Evolutionary conservation across 352 stramenopile species (phyloP), one percentile per base, ranked within the genome.

Genomic region (Pythium phragmiticola): DNA sequence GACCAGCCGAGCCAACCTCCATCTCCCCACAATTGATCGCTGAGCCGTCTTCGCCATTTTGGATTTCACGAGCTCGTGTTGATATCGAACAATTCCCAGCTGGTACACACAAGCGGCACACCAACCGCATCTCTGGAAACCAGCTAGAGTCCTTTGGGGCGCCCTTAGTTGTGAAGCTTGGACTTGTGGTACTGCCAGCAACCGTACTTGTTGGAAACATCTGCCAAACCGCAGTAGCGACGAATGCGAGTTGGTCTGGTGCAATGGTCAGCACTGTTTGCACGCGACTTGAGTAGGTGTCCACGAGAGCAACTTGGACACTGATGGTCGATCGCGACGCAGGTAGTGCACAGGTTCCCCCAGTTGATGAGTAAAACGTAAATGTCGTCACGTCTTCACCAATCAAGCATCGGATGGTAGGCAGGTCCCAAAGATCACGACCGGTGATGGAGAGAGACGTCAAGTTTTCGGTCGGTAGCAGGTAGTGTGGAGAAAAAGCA

Each of bases 401-500:
- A 26, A 63, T 56, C 9, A 47, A 34, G 21, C 58, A 65, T 36
- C 49, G 48, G 41, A 65, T 19, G 17, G 1, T 53, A 1, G 26
- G 17, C 4, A 49, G 17, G 37, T 58, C 46, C 13, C 8, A n/a
- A 8, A 65, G 43, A 21, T 59, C 48, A 13, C 36, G 37, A 2
- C 58, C 58, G 34, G 36, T 37, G 14, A 65, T 57, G 21, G 37
- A 49, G 4, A 42, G 7, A 52, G 37, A 28, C 3, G 21, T 33
- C 14, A n/a, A 16, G 14, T 28, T 23, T 17, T 11, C 17, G 28
- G 14, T 56, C 2, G 49, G 33, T 6, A 43, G 17, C 2, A 52
- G 28, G 41, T 43, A 37, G 4, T 19, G 42, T 5, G 74, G 74
- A 8, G 73, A 39, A 42, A 88, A 78, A 1, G 41, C 63, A 19